Percentiles rank a stretch among this genome's conserved stretches.
Evolutionary conservation across 225 moss, liverwort and hornwort genomes (phyloP).

Genomic region (Straminergon stramineum): DNA sequence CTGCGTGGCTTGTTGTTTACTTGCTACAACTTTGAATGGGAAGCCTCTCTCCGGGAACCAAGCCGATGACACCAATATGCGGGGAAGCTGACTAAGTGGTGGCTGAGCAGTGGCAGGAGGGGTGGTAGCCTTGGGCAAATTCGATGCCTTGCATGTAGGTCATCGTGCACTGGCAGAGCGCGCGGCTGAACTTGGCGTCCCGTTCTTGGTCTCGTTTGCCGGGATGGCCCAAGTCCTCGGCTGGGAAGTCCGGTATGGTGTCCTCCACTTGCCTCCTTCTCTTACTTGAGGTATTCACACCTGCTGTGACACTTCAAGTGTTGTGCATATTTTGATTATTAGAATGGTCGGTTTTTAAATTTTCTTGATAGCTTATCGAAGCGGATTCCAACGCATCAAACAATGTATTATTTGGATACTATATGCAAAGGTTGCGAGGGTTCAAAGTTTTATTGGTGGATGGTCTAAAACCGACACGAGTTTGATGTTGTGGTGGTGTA

Average conservation of each 20-base stretch:
- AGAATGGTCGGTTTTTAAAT: background rate
- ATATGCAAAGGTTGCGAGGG: background rate
- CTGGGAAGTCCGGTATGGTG: conserved; percentile 69
- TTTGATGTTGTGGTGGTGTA: background rate
- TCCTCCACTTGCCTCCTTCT: background rate
- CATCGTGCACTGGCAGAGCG: conserved; percentile 90
- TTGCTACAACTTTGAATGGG: background rate
- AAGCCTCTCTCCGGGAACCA: background rate
- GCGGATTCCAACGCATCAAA: background rate
- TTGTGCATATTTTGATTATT: background rate
- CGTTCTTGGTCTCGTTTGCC: conserved; percentile 80
- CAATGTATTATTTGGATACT: background rate
- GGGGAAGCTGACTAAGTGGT: conserved; percentile 16
- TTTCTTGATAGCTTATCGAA: background rate
- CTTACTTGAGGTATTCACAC: background rate
- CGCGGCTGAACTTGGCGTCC: conserved; percentile 76
- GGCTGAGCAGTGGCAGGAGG: conserved; percentile 60
- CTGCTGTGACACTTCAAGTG: background rate
- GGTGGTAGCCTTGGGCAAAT: conserved; percentile 90
- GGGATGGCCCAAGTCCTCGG: conserved; percentile 97
- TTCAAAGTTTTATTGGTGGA: background rate
- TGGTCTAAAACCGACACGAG: background rate
- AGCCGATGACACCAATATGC: background rate
- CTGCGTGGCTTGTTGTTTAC: background rate
- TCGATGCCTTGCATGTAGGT: conserved; percentile 90